Percentiles rank a stretch among this genome's conserved stretches.
Evolutionary conservation across 441 rosid species (phyloP).

Genomic region (Erysimum cheiri): DNA sequence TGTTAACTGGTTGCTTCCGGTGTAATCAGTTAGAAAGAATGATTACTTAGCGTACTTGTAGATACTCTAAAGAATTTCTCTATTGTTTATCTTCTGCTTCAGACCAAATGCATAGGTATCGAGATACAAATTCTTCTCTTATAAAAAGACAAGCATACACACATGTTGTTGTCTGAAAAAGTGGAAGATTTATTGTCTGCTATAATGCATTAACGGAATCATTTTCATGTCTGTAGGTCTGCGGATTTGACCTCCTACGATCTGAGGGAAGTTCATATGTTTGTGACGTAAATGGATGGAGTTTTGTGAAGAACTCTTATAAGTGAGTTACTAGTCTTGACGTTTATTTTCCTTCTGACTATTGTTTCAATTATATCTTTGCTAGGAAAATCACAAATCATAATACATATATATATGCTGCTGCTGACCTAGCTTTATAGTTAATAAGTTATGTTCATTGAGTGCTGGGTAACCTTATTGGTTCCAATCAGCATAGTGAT

Average conservation of each 20-base stretch:
- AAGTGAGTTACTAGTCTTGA: conserved; percentile 60
- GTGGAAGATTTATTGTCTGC: conserved; percentile 16
- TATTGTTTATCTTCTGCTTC: conserved; percentile 1
- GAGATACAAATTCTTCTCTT: neutral
- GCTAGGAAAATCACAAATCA: conserved; percentile 8
- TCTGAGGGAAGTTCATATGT: conserved; percentile 98
- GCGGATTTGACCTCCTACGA: conserved; percentile 99
- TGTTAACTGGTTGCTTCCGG: neutral
- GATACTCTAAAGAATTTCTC: conserved; percentile 3
- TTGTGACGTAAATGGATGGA: conserved; percentile 99
- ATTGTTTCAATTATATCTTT: neutral
- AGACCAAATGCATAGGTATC: neutral
- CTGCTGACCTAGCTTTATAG: neutral
- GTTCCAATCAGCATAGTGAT: too few relatives aligned
- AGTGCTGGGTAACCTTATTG: neutral
- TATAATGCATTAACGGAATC: conserved; percentile 12
- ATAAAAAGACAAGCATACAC: conserved; percentile 4
- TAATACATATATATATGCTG: conserved; percentile 2
- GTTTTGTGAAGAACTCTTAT: conserved; percentile 99
- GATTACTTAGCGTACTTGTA: conserved; percentile 9
- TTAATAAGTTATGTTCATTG: conserved; percentile 12
- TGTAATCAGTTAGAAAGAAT: neutral
- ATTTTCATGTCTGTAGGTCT: conserved; percentile 66
- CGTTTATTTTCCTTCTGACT: conserved; percentile 13
- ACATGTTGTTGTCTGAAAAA: conserved; percentile 1